Base-by-base conservation (phyloP, 2,329 filamentous ascomycete genomes). In the Beauveria varroae region DNA sequence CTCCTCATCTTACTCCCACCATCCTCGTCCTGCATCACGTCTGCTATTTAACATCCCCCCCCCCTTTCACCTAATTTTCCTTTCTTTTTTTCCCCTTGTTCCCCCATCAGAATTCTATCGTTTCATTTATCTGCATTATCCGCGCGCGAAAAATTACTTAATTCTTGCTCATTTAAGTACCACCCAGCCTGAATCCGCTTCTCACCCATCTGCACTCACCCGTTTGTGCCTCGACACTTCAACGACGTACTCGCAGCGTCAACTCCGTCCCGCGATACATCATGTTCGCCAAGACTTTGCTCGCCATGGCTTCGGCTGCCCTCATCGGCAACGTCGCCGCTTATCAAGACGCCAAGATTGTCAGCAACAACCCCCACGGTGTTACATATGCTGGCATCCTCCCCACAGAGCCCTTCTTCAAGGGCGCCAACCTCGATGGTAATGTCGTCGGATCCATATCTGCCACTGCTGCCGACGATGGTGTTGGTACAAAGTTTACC, bases 311-410 rank as follows among this genome's bases (percentile, higher is more conserved):
- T 50, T 66, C 71, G 44, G 66, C 69, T 49, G 69, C 68, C 40
- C 64, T 71, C 28, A 59, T 71, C 41, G 67, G 70, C 30, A 67
- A 69, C 40, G 71, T 64, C 30, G 61, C 63, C 58, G 70, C 69
- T 6, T 37, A 8, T 41, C 68, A 72, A 57, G 76, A 84, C 66
- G 85, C 86, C 50, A 71, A 77, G 10, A 70, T 79, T 46, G 77
- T 83, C 20, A 72, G 69, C 18, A 75, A 81, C 73, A 90, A 90
- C 74, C 82, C 86, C 2, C 62, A 71, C 4, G 80, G 80, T 40
- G 72, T 77, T 30, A 70, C 76, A 37, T 89, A 85, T 73, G 73
- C 78, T 59, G 87, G 84, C 20, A 75, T 71, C 2, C 78, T 90
- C 5, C 84, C 84, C 18, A 72, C 79, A 2, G 69, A 79, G 28